phyloP scores from a whole-genome alignment of 148 eudicot species.

The Rhododendron griersonianum region DNA sequence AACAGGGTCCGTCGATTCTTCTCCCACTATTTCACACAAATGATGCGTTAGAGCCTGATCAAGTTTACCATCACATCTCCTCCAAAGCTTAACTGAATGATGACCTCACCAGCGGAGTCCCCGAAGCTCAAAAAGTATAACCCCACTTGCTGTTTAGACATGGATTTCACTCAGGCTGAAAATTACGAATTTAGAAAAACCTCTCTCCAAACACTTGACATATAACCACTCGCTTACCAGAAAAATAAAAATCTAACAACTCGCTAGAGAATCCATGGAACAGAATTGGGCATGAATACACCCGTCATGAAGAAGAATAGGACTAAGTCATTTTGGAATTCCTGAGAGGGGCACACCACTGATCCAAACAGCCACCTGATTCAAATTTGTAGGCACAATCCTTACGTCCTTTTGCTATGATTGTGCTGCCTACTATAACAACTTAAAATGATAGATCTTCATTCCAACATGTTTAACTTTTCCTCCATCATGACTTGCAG shows the following conservation, averaged over 20 bases:
- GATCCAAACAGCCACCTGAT: background rate
- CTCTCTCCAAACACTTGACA: background rate
- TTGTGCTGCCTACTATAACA: background rate
- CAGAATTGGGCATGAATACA: background rate
- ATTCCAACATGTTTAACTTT: background rate
- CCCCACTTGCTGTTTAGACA: background rate
- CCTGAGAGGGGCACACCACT: background rate
- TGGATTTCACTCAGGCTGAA: background rate
- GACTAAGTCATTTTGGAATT: background rate
- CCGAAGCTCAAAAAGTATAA: background rate
- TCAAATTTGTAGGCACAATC: background rate
- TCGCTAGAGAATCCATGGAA: background rate
- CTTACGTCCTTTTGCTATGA: background rate
- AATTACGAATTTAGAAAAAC: background rate
- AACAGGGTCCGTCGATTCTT: background rate
- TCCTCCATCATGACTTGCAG: background rate
- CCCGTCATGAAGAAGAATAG: background rate
- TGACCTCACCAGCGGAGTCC: background rate
- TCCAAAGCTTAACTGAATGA: background rate
- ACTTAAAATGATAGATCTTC: background rate
- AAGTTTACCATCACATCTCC: background rate
- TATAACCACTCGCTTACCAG: too few species aligned
- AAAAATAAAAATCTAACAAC: background rate
- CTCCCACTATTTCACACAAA: background rate
- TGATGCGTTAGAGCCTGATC: background rate